Evolutionary conservation across 495 filamentous ascomycete species (phyloP), one percentile per base, ranked within the genome.

Genomic region (Tuber aestivum): DNA sequence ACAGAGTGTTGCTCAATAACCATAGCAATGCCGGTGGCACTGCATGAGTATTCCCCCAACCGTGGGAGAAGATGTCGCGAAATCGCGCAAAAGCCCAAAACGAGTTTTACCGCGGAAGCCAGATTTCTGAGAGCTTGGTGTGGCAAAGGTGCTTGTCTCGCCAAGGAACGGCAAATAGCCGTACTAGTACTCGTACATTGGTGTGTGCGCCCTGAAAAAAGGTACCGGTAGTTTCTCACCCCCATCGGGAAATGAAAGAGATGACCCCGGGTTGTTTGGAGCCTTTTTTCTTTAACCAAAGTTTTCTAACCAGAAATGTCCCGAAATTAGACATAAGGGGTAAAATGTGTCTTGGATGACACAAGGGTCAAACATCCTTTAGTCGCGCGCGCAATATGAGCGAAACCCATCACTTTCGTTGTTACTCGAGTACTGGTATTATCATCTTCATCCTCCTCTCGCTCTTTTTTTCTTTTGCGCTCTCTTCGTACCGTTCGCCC

Each of bases 361-460:
- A 65, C 56, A 65, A 32, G 56, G 56, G 56, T 35, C 5, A 35
- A 65, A 3, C 3, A 16, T 32, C n/a, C 56, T 35, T 5, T 21
- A 35, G 27, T 75, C 56, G 50, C 27, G 73, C 42, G 42, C 72
- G n/a, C 56, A 76, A 44, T 76, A 56, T 14, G 23, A 35, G 35
- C 68, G 44, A 77, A 77, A 71, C 68, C 56, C 14, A 21, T 77
- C 40, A 9, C 32, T 41, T 71, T 74, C 72, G 69, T 21, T 6
- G 50, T 44, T 23, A 23, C 38, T 75, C n/a, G 71, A n/a, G n/a
- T n/a, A n/a, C n/a, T n/a, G n/a, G n/a, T n/a, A n/a, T n/a, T 45
- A 71, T 37, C 21, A 44, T 44, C 37, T 44, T 41, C 12, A 14
- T 45, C 20, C 27, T 61, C 70, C 41, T 76, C 61, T 70, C 41